Conservation (phyloP, 2,329 filamentous ascomycete species). For the Drechslera avenae region DNA sequence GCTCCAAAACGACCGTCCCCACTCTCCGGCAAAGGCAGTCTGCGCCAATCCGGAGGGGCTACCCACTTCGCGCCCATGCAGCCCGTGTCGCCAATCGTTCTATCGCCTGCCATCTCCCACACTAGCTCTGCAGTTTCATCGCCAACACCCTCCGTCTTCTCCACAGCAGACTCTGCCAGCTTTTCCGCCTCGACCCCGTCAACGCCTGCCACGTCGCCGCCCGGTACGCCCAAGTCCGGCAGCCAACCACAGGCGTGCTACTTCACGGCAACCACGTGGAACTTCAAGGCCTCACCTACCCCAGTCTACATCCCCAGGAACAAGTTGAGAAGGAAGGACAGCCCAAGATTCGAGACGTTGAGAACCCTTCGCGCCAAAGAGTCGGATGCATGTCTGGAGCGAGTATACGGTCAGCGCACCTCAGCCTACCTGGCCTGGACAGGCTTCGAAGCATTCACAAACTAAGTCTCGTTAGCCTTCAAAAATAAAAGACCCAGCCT, state of each 20-base stretch:
- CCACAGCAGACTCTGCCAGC: conserved; percentile 14
- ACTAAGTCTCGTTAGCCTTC: neutral
- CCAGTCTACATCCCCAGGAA: conserved; percentile 17
- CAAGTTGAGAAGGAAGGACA: conserved; percentile 25
- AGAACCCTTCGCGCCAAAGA: conserved; percentile 42
- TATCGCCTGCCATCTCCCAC: conserved; percentile 15
- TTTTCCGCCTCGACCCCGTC: conserved; percentile 18
- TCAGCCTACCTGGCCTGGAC: conserved; percentile 37
- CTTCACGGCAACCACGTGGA: conserved; percentile 15
- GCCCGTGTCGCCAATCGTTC: conserved; percentile 16
- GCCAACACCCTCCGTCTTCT: conserved; percentile 21
- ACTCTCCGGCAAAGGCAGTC: conserved; percentile 9
- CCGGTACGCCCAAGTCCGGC: conserved; percentile 18
- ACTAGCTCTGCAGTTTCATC: conserved; percentile 15
- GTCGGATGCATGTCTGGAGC: conserved; percentile 42
- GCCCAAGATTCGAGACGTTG: conserved; percentile 36
- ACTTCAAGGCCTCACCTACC: conserved; percentile 11
- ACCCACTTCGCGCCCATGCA: conserved; percentile 8
- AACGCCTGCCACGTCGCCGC: conserved; percentile 24
- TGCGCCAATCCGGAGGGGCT: conserved; percentile 6
- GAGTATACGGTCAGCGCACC: conserved; percentile 37
- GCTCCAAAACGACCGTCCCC: conserved; percentile 11
- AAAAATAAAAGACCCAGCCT: neutral
- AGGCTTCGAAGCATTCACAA: conserved; percentile 19
- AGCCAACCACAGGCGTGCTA: conserved; percentile 17